These are phyloP conservation scores for Millerozyma miso DNA, from an alignment of 805 yeast species.

Conservation along the genomic window DNA sequence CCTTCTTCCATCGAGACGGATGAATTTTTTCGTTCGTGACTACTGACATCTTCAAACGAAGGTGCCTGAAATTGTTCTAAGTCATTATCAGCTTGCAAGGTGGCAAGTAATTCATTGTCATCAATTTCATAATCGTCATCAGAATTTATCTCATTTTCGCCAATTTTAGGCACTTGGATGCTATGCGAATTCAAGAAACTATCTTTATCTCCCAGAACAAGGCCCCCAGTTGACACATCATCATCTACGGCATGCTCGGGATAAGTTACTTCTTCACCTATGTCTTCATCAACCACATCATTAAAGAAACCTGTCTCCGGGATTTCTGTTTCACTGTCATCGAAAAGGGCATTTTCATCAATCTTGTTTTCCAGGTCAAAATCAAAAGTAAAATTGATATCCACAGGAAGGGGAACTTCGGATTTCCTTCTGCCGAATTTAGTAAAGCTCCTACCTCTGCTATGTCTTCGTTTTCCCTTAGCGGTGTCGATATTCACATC, in stretches of 20 bases:
- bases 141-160: constrained; percentile 45
- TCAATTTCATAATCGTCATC: constrained; percentile 66
- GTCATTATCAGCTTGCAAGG: constrained; percentile 45
- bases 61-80: constrained; percentile 30
- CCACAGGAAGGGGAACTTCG: constrained; percentile 39
- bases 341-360: constrained; percentile 13
- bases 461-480: constrained; percentile 3
- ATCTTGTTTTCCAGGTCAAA: constrained; percentile 28
- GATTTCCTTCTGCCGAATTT: constrained; percentile 34
- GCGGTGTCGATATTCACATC: constrained; percentile 14
- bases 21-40: constrained; percentile 22
- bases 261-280: constrained; percentile 49
- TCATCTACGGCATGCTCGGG: neutral
- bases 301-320: constrained; percentile 4
- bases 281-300: constrained; percentile 45
- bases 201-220: constrained; percentile 11
- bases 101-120: constrained; percentile 43
- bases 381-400: constrained; percentile 38
- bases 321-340: constrained; percentile 15
- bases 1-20: constrained; percentile 30
- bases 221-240: neutral
- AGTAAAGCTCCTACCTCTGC: constrained; percentile 8
- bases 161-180: constrained; percentile 49
- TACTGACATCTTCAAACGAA: constrained; percentile 4
- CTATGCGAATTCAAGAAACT: constrained; percentile 29